Base-by-base conservation (phyloP, 2,329 filamentous ascomycete genomes). In the Aspergillus sp. region DNA sequence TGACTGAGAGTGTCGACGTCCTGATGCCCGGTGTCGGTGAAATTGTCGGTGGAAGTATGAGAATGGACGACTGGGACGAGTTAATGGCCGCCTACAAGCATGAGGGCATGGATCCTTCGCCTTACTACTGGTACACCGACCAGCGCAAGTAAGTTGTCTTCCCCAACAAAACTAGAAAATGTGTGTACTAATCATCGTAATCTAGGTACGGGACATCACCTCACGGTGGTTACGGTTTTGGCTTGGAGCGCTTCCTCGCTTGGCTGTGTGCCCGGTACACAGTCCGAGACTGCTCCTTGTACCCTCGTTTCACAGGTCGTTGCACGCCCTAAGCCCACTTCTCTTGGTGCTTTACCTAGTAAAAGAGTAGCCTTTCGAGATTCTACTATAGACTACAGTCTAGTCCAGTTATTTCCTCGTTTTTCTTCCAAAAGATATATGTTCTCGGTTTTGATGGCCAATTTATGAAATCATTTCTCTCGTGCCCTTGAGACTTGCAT, bases 111-210 rank as follows among this genome's bases (percentile, higher is more conserved):
- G 86, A 90, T 68, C 86, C 92, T 19, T 85, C 84, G 67, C 87
- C 89, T 46, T 98, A 98, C 80, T 98, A 96, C 83, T 99, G 95
- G 95, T 99, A 98, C 80, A 96, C 92, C 33, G 95, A 97, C 79
- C 92, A 96, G 84, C 84, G 93, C 73, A 96, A 95, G 90, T 93
- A 78, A 82, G 88, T 48, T 56, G 6, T 19, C 24, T 11, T 17
- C 45, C 15, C 37, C 12, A 19, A 31, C 23, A 35, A 11, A 40
- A 21, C 0, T 4, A n/a, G 21, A 21, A 35, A 35, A 37, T 39
- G 35, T 33, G 7, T 27, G 7, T 31, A 24, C 27, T 57, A 40
- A 58, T 35, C 5, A 24, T n/a, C 24, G 24, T 17, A 33, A 62
- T 43, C 43, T 62, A 91, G 89, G 77, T 96, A 98, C 72, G 95